Percentiles rank a stretch among this genome's conserved stretches.
phyloP scores from a whole-genome alignment of 176 grass and related monocot species.

The Cenchrus americanus region DNA sequence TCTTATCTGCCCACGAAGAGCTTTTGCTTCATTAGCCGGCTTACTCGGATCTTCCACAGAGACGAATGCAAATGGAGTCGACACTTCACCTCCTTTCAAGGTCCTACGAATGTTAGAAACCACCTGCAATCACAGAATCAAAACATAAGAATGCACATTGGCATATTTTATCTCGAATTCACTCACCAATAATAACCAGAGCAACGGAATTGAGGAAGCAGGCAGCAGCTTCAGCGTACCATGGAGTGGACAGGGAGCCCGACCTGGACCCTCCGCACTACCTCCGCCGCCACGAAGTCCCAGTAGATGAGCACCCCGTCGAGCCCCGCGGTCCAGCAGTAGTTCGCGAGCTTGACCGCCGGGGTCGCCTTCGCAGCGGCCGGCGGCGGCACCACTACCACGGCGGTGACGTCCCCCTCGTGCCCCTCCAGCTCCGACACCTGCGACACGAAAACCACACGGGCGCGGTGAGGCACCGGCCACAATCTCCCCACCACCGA shows the following conservation, averaged over 20 bases:
- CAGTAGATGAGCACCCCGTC: slow-evolving; percentile 81
- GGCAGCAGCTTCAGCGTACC: slow-evolving; percentile 44
- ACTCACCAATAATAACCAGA: not conserved
- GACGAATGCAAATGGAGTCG: slow-evolving; percentile 63
- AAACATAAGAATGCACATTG: not conserved
- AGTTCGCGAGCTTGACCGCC: slow-evolving; percentile 55
- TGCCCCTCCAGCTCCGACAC: slow-evolving; percentile 90
- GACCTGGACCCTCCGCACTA: slow-evolving; percentile 72
- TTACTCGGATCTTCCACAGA: slow-evolving; percentile 73
- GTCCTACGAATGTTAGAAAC: slow-evolving; percentile 63
- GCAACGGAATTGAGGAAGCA: not conserved
- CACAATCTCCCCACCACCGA: not conserved
- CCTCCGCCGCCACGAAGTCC: slow-evolving; percentile 60
- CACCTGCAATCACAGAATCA: slow-evolving; percentile 48
- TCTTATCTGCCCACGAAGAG: slow-evolving; percentile 52
- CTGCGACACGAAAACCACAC: slow-evolving; percentile 23
- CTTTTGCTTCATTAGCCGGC: slow-evolving; percentile 40
- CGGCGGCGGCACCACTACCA: slow-evolving; percentile 58
- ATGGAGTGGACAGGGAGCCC: slow-evolving; percentile 80
- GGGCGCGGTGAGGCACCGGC: not conserved
- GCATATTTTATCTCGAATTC: not conserved
- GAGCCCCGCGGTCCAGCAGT: slow-evolving; percentile 88
- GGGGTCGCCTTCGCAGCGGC: not conserved
- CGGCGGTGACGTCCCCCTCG: slow-evolving; percentile 70
- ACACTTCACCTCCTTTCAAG: slow-evolving; percentile 44